phyloP scores from a whole-genome alignment of 148 eudicot genomes.

The Nepenthes mirabilis region DNA sequence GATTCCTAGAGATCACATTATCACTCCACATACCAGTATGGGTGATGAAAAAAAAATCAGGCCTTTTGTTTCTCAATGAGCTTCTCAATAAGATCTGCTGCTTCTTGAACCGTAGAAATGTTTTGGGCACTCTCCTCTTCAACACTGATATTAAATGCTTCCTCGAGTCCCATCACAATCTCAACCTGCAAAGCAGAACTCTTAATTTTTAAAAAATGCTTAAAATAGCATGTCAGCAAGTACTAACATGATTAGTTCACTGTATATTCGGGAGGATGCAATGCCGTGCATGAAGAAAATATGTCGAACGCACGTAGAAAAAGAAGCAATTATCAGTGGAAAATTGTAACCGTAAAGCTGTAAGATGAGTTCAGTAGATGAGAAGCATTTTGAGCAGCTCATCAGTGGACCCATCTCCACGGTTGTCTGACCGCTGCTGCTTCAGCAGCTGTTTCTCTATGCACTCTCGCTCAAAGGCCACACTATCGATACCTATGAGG shows the following conservation, averaged over 20 bases:
- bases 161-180: conserved; percentile 61
- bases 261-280: too few species aligned
- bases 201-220: background rate
- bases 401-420: conserved; percentile 17
- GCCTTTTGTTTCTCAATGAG: conserved; percentile 15
- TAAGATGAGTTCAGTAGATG: conserved; percentile 13
- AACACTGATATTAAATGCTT: conserved; percentile 39
- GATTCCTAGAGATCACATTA: too few species aligned
- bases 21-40: background rate
- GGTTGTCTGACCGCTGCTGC: conserved; percentile 22
- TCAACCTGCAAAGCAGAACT: conserved; percentile 25
- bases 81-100: conserved; percentile 44
- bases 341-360: background rate
- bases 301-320: too few species aligned
- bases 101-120: conserved; percentile 41
- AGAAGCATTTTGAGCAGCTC: background rate
- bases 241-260: background rate
- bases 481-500: background rate
- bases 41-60: background rate
- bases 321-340: background rate
- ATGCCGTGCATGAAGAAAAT: too few species aligned
- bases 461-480: conserved; percentile 8
- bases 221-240: background rate
- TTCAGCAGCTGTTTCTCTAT: conserved; percentile 9
- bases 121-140: conserved; percentile 45